Evolutionary conservation across 2,329 filamentous ascomycete species (phyloP), one percentile per base, ranked within the genome.

Genomic region (Nemania abortiva): DNA sequence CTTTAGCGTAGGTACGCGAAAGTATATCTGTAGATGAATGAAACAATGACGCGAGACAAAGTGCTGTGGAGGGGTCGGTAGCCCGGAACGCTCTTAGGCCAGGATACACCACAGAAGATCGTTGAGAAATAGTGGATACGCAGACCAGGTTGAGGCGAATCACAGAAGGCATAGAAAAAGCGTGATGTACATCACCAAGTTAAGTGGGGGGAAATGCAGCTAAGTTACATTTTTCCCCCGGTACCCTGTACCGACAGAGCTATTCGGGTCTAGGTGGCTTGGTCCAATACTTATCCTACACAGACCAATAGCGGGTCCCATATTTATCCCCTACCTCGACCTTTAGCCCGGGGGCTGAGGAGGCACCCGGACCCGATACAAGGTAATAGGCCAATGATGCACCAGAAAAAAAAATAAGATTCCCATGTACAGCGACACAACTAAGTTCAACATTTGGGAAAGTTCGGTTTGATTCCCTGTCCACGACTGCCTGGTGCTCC

Each of bases 71-170:
- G 54, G 54, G 55, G 55, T 31, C 39, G 54, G 60, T 52, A 10
- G 47, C 50, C 9, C 54, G 55, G 31, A 42, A 59, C 34, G 54
- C 39, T 47, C 37, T 53, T 34, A 56, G 52, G 15, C 29, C 37
- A 31, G 7, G 11, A 39, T 50, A 55, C 24, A 39, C 37, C 37
- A 52, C 1, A 52, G 56, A 55, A 82, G 82, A 83, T 84, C 81
- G 82, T 84, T 84, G 82, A 84, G 82, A 73, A 75, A 71, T 68
- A 60, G 71, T 74, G 73, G 72, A 63, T 66, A 57, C 11, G 29
- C 2, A 11, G 54, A 27, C 20, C 42, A 20, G 54, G 61, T 54
- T 45, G 7, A 54, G 13, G 53, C 71, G 62, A 75, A 75, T 76
- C 68, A 74, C 20, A 61, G 49, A 24, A 61, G 49, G 61, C n/a